Evolutionary conservation across 768 basidiomycete species (phyloP), one percentile per base, ranked within the genome.

Genomic region (Podaxis mareebaensis): DNA sequence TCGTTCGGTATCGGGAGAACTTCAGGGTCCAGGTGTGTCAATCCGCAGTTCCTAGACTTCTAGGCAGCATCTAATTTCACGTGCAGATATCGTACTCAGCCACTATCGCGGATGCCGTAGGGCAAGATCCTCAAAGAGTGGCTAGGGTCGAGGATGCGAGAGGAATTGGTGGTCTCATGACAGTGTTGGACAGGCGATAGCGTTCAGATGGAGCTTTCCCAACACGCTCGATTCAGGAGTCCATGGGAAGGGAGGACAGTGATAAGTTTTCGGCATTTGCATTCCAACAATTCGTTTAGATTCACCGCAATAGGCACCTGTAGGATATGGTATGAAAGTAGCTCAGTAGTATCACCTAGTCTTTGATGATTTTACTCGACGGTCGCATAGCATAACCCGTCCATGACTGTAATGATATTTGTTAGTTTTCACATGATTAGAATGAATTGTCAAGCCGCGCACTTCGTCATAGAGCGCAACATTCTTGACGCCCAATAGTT

Each of bases 401-500:
- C 96, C 96, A 99, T 30, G 93, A 94, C 95, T 96, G 58, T 38
- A 22, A 64, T 58, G 40, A 48, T 52, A 15, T 60, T 59, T 44
- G 65, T 46, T 61, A 60, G 64, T 53, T 53, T 51, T 52, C 36
- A 61, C 54, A 30, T 63, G 46, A 44, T 61, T 39, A 40, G 33
- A 36, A 36, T 13, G 15, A 26, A 52, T 62, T 60, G 55, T 15
- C 39, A 65, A 65, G 33, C 26, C 54, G 54, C 86, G 56, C 71
- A 96, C 95, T 86, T 99, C 97, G 68, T 99, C 97, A 71, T 99
- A 99, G 11, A 99, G 74, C n/a, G 83, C 84, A 44, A 90, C 78
- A 24, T 79, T 77, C 58, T 83, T 74, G 4, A 85, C 84, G 13
- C 86, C 88, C 52, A 95, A 69, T 40, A 91, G 69, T 72, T 91